Evolutionary conservation across 345 rosid genomes (phyloP).

Genomic region (Melastoma malabathricum): DNA sequence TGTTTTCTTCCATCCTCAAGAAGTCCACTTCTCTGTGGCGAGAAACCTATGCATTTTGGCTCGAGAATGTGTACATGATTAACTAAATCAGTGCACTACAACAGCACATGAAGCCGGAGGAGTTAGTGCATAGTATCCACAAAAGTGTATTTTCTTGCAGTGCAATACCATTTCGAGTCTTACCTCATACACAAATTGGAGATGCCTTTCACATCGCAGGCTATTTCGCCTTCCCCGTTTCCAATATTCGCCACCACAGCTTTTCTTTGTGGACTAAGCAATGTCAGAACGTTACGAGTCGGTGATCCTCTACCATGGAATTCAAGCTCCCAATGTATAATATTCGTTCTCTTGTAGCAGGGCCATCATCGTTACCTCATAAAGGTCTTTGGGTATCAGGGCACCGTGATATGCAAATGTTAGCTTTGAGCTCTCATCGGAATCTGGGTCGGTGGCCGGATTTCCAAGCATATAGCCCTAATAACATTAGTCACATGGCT

Average conservation of each 20-base stretch:
- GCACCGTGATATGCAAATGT: slow-evolving; percentile 13
- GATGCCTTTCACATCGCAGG: slow-evolving; percentile 13
- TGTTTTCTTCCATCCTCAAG: background rate
- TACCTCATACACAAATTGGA: background rate
- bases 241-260: slow-evolving; percentile 16
- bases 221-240: background rate
- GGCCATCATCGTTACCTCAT: slow-evolving; percentile 9
- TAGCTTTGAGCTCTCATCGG: slow-evolving; percentile 16
- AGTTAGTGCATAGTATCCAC: background rate
- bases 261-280: slow-evolving; percentile 14
- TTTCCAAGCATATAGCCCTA: slow-evolving; percentile 27
- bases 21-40: background rate
- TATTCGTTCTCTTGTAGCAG: no score
- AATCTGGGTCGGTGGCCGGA: slow-evolving; percentile 13
- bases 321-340: no score
- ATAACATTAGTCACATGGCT: background rate
- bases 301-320: no score
- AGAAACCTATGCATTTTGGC: slow-evolving; percentile 9
- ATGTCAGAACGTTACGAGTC: no score
- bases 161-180: no score
- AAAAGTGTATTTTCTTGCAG: background rate
- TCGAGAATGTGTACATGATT: slow-evolving; percentile 14
- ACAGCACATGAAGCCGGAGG: background rate
- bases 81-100: slow-evolving; percentile 13
- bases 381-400: slow-evolving; percentile 15